phyloP scores from a whole-genome alignment of 2,329 filamentous ascomycete genomes.

The Aspergillus glaucus region DNA sequence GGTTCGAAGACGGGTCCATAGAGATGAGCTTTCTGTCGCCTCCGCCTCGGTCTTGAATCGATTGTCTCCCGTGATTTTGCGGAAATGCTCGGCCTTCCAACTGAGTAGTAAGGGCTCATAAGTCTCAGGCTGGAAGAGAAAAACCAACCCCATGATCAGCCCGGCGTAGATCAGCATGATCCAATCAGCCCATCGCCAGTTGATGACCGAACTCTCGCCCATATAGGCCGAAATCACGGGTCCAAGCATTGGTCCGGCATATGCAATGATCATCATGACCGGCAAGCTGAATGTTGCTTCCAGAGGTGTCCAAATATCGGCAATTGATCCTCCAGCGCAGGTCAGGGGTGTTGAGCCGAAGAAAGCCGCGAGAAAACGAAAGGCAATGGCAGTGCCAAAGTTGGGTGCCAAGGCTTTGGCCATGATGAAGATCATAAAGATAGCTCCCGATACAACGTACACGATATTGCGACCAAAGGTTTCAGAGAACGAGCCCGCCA shows the following conservation, averaged over 20 bases:
- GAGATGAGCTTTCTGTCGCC: conserved; percentile 19
- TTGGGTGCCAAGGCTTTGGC: conserved; percentile 43
- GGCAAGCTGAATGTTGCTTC: conserved; percentile 47
- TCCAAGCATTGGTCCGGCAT: conserved; percentile 22
- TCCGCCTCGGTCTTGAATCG: conserved; percentile 44
- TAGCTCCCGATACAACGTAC: conserved; percentile 41
- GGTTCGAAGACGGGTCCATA: neutral
- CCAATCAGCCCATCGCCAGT: conserved; percentile 42
- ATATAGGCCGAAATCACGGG: conserved; percentile 14
- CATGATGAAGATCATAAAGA: conserved; percentile 45
- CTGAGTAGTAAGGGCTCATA: conserved; percentile 40
- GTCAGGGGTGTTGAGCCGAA: conserved; percentile 41
- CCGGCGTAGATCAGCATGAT: conserved; percentile 34
- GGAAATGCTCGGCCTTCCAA: conserved; percentile 38
- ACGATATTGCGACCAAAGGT: conserved; percentile 45
- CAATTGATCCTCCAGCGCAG: conserved; percentile 39
- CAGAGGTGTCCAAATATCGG: conserved; percentile 41
- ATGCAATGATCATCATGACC: conserved; percentile 42
- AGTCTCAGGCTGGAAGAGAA: conserved; percentile 46
- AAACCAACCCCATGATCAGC: conserved; percentile 25
- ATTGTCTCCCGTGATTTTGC: conserved; percentile 35
- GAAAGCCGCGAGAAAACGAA: conserved; percentile 45
- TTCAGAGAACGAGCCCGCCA: conserved; percentile 45
- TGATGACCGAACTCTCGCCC: conserved; percentile 2
- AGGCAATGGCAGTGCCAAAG: conserved; percentile 44